Evolutionary conservation across 1,284 basidiomycete species (phyloP).

Genomic region (Apiotrichum porosum): DNA sequence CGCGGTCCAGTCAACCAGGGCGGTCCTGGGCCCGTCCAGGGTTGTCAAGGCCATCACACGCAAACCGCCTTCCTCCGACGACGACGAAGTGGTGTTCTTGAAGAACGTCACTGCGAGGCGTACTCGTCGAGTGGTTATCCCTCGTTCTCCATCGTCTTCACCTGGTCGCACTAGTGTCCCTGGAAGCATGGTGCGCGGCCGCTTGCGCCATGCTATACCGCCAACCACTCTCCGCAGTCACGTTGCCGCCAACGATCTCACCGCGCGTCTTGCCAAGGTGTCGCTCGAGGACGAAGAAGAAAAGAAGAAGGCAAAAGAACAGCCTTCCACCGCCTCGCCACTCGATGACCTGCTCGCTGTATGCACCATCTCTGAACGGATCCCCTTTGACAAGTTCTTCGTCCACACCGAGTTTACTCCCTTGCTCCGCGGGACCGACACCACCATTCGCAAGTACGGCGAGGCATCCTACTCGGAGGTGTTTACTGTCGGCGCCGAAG

Average conservation of each 20-base stretch:
- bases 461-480: slow-evolving; percentile 98
- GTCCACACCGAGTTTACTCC: slow-evolving; percentile 1
- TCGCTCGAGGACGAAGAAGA: neutral
- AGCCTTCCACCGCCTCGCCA: neutral
- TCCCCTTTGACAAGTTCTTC: slow-evolving; percentile 13
- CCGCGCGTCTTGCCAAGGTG: neutral
- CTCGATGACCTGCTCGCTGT: neutral
- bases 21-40: too few species aligned
- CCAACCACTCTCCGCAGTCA: neutral
- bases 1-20: too few species aligned
- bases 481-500: slow-evolving; percentile 65
- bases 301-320: too few species aligned
- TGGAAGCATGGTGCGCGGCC: too few species aligned
- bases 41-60: too few species aligned
- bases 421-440: neutral
- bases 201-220: too few species aligned
- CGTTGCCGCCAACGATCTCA: neutral
- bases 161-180: neutral
- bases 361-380: neutral
- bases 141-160: neutral
- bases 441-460: slow-evolving; percentile 69
- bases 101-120: too few species aligned
- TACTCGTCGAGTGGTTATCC: neutral
- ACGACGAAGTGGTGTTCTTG: neutral
- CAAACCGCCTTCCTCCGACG: neutral